Conservation (phyloP, 2,329 filamentous ascomycete genomes). For the Fusarium piperis region DNA sequence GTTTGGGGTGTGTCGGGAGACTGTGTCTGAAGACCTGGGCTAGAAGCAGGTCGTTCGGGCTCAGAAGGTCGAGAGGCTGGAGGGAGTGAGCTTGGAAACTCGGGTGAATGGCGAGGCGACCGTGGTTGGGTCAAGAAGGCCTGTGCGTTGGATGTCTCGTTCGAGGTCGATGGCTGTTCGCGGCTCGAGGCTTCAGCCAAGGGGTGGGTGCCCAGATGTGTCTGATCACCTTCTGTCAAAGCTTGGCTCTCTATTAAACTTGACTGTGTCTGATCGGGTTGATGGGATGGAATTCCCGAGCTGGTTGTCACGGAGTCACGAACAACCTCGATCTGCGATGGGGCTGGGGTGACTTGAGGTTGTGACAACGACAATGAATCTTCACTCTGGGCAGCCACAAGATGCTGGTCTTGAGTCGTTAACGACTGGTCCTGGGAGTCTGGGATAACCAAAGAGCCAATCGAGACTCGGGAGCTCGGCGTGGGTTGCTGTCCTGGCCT, state of each 20-base stretch:
- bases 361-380: neutral
- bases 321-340: slow-evolving; percentile 17
- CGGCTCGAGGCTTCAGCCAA: neutral
- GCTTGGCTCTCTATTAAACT: neutral
- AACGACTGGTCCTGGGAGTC: slow-evolving; percentile 36
- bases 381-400: neutral
- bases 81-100: neutral
- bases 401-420: slow-evolving; percentile 6
- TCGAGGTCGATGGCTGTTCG: neutral
- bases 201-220: neutral
- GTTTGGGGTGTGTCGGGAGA: neutral
- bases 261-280: slow-evolving; percentile 30
- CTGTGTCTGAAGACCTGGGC: neutral
- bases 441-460: slow-evolving; percentile 23
- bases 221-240: neutral
- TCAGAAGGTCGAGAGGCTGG: neutral
- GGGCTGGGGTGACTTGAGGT: neutral
- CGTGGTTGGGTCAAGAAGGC: slow-evolving; percentile 37
- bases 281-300: slow-evolving; percentile 43
- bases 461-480: slow-evolving; percentile 3
- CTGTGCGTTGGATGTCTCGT: slow-evolving; percentile 1
- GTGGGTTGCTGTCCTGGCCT: neutral
- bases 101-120: neutral
- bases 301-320: slow-evolving; percentile 17
- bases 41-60: neutral